Evolutionary conservation across 768 basidiomycete genomes (phyloP).

Genomic region (Mycena metata): DNA sequence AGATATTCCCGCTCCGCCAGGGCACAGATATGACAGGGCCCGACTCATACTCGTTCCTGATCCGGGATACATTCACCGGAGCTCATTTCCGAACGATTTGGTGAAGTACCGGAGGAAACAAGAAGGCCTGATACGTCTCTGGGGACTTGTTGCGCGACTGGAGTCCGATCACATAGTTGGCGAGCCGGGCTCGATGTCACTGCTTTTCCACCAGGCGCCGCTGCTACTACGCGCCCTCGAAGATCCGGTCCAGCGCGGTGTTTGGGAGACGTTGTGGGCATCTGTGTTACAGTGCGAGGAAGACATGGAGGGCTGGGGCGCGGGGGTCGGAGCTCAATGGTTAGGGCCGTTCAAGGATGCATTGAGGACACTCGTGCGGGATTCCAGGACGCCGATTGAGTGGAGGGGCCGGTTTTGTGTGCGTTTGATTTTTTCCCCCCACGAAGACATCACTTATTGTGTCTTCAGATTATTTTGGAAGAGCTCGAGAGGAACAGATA

Average conservation of each 20-base stretch:
- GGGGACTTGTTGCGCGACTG: conserved; percentile 29
- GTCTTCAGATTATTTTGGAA: conserved; percentile 10
- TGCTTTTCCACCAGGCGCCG: conserved; percentile 8
- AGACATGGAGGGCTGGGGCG: conserved; percentile 11
- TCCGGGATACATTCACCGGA: conserved; percentile 3
- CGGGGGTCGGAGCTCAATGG: conserved; percentile 4
- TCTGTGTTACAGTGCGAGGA: conserved; percentile 4
- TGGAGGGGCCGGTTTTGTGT: conserved; percentile 31
- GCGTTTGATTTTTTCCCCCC: conserved; percentile 1
- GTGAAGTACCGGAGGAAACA: conserved; percentile 22
- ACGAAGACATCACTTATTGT: not conserved
- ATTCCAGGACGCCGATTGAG: conserved; percentile 13
- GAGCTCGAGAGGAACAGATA: conserved; percentile 14
- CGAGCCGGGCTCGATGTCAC: not conserved
- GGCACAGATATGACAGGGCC: not conserved
- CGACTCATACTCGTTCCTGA: conserved; percentile 1
- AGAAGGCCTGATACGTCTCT: conserved; percentile 22
- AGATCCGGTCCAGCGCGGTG: conserved; percentile 15
- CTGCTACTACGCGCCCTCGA: conserved; percentile 22
- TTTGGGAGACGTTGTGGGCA: conserved; percentile 30
- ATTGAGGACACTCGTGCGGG: conserved; percentile 10
- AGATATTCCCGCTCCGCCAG: conserved; percentile 2
- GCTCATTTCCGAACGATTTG: not conserved
- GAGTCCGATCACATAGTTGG: conserved; percentile 5
- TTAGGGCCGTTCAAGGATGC: conserved; percentile 18